A percentile compares a stretch with the other conserved stretches of the same genome.
Evolutionary conservation across 371 early-diverging fungal genomes (phyloP).

Genomic region (Parasitella parasitica): DNA sequence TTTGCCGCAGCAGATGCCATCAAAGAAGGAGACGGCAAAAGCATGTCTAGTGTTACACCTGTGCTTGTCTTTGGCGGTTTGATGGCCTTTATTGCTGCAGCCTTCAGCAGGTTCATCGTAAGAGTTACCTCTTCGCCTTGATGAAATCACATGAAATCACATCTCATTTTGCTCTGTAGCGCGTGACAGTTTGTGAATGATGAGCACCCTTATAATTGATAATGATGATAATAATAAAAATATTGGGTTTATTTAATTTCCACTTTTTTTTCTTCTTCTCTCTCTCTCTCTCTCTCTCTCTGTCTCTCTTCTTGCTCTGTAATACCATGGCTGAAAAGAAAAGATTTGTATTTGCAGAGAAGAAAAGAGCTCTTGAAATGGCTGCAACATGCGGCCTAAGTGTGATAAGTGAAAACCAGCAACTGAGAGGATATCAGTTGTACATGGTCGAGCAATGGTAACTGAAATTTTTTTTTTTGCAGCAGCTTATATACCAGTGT

Average conservation of each 20-base stretch:
- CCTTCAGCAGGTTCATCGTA: constrained; percentile 46
- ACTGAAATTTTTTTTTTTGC: neutral
- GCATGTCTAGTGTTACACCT: constrained; percentile 48
- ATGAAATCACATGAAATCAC: neutral
- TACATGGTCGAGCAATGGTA: constrained; percentile 75
- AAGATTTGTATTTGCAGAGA: constrained; percentile 58
- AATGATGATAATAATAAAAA: neutral
- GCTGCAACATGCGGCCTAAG: constrained; percentile 52
- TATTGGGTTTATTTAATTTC: neutral
- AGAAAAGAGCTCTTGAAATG: constrained; percentile 44
- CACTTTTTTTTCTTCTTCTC: neutral
- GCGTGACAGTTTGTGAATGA: neutral
- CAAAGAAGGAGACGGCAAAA: constrained; percentile 11
- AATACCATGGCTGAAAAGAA: constrained; percentile 38
- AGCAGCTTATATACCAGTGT: neutral
- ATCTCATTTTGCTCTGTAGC: neutral
- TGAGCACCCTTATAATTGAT: too few species aligned
- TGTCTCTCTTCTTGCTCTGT: neutral
- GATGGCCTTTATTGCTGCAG: constrained; percentile 63
- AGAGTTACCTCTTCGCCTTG: constrained; percentile 24
- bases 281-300: neutral
- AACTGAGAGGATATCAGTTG: constrained; percentile 61
- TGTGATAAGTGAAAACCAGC: constrained; percentile 44
- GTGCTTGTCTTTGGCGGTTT: constrained; percentile 64
- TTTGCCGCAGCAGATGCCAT: constrained; percentile 48